These are phyloP conservation scores for Omphalea diandra DNA, from an alignment of 441 rosid species.

Conservation along the genomic window DNA sequence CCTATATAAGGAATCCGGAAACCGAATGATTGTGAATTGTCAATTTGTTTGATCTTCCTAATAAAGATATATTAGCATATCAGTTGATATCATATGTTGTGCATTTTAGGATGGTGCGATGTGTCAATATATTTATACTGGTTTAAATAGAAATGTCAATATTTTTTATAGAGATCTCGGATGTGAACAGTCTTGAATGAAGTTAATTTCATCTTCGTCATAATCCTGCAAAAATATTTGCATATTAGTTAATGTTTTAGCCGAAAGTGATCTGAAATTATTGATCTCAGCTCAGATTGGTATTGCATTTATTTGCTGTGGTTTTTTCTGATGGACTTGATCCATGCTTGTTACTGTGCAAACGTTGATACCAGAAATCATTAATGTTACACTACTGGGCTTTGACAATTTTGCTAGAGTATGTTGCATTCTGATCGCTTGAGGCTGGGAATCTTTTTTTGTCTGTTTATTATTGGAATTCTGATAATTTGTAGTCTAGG, in stretches of 20 bases:
- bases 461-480: neutral
- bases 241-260: neutral
- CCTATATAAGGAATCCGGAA: neutral
- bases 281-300: neutral
- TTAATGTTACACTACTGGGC: too few relatives aligned
- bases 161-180: neutral
- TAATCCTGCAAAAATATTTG: neutral
- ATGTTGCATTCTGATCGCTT: too few relatives aligned
- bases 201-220: too few relatives aligned
- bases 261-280: neutral
- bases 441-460: too few relatives aligned
- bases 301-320: neutral
- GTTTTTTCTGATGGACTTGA: constrained; percentile 1
- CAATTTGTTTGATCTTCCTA: neutral
- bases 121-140: neutral
- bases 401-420: too few relatives aligned
- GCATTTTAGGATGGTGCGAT: neutral
- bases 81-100: neutral
- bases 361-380: neutral
- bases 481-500: neutral
- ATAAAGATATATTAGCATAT: neutral
- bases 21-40: too few relatives aligned
- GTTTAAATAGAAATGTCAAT: neutral
- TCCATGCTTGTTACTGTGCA: neutral
- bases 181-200: neutral